Percentiles rank a stretch among this genome's conserved stretches.
phyloP scores from a whole-genome alignment of 2,329 filamentous ascomycete species.

The Gaeumannomyces sp. region DNA sequence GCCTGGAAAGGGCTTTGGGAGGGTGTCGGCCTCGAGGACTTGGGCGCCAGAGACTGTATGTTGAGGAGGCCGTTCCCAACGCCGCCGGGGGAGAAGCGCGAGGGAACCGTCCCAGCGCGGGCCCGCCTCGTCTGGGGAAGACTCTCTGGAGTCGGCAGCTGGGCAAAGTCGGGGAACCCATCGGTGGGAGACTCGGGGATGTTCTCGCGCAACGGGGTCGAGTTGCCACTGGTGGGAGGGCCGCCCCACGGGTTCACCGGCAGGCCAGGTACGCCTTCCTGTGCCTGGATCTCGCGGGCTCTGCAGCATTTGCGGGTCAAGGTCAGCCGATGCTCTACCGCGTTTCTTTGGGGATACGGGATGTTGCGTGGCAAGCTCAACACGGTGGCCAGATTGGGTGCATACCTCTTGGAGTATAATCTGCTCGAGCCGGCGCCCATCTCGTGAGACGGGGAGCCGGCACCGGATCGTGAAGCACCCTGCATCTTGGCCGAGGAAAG shows the following conservation, averaged over 20 bases:
- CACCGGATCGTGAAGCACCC: slow-evolving; percentile 65
- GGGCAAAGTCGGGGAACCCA: slow-evolving; percentile 85
- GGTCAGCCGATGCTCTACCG: not conserved
- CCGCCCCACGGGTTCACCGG: slow-evolving; percentile 81
- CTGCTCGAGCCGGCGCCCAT: slow-evolving; percentile 63
- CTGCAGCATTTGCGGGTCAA: slow-evolving; percentile 37
- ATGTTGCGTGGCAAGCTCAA: not conserved
- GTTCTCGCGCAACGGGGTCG: slow-evolving; percentile 90
- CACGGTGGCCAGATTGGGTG: slow-evolving; percentile 19
- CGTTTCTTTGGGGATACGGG: not conserved
- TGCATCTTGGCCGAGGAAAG: slow-evolving; percentile 56
- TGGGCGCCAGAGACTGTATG: slow-evolving; percentile 56
- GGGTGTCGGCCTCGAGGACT: slow-evolving; percentile 78
- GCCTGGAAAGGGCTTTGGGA: slow-evolving; percentile 84
- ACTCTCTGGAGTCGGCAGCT: slow-evolving; percentile 59
- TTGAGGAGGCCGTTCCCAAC: slow-evolving; percentile 53
- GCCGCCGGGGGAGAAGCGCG: slow-evolving; percentile 77
- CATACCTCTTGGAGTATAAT: slow-evolving; percentile 88
- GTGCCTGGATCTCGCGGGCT: slow-evolving; percentile 92
- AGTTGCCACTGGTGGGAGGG: slow-evolving; percentile 92
- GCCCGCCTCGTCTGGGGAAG: slow-evolving; percentile 69
- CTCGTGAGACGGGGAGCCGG: slow-evolving; percentile 95
- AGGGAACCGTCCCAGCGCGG: slow-evolving; percentile 92
- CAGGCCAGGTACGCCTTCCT: slow-evolving; percentile 73
- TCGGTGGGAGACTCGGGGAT: slow-evolving; percentile 96